Conservation (phyloP, 192 early-diverging fungal species). For the Coemansia nantahalensis region DNA sequence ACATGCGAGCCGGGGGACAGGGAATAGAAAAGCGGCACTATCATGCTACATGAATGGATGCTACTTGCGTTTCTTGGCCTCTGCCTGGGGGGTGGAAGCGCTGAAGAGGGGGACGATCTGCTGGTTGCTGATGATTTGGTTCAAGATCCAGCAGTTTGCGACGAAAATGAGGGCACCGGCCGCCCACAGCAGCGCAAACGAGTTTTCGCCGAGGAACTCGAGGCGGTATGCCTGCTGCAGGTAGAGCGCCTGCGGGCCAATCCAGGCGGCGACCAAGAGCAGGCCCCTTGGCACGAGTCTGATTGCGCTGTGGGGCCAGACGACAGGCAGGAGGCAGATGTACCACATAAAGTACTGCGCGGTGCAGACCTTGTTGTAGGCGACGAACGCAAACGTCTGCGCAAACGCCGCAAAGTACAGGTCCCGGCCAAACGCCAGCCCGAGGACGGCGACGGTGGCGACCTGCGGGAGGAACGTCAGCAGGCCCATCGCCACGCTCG, state of each 20-base stretch:
- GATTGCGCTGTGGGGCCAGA: slow-evolving; percentile 66
- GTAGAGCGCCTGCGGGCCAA: slow-evolving; percentile 79
- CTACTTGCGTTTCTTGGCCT: too few relatives aligned
- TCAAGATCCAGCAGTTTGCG: slow-evolving; percentile 71
- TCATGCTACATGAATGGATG: too few relatives aligned
- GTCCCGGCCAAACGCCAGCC: slow-evolving; percentile 73
- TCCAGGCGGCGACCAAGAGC: slow-evolving; percentile 63
- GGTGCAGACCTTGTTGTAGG: slow-evolving; percentile 96
- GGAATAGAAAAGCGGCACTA: too few relatives aligned
- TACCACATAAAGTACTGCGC: slow-evolving; percentile 99
- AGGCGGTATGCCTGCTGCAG: slow-evolving; percentile 81
- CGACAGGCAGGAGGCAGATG: slow-evolving; percentile 83
- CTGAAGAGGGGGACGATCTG: slow-evolving; percentile 20
- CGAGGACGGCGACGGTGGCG: slow-evolving; percentile 60
- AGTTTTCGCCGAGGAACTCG: slow-evolving; percentile 85
- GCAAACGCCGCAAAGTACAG: slow-evolving; percentile 85
- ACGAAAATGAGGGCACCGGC: slow-evolving; percentile 71
- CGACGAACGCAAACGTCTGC: slow-evolving; percentile 96
- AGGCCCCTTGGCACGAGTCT: slow-evolving; percentile 54
- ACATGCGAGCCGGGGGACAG: too few relatives aligned
- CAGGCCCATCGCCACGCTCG: slow-evolving; percentile 58
- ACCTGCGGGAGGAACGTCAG: slow-evolving; percentile 87
- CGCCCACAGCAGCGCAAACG: slow-evolving; percentile 72
- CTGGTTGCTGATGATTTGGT: slow-evolving; percentile 40
- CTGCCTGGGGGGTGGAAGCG: too few relatives aligned